Evolutionary conservation across 202 grass and related monocot genomes (phyloP).

Genomic region (Saccharum hybrid): DNA sequence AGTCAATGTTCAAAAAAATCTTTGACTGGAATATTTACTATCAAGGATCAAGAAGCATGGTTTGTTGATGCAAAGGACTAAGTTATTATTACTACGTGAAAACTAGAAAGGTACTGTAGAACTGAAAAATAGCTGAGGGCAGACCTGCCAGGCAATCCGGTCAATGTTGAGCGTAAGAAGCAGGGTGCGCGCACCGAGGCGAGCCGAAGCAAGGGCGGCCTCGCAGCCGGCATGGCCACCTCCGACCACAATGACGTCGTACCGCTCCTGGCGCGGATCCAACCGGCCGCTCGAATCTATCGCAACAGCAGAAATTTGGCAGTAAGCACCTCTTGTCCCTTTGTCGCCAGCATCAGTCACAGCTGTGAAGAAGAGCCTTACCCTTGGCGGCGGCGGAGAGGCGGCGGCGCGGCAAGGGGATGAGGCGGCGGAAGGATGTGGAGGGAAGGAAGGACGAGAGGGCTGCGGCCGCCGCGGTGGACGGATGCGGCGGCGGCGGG

Average conservation of each 20-base stretch:
- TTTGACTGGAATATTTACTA: neutral
- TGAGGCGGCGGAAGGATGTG: constrained; percentile 8
- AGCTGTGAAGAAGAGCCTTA: constrained; percentile 29
- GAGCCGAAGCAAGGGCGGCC: too few species aligned
- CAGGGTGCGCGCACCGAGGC: constrained; percentile 82
- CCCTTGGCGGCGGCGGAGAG: constrained; percentile 40
- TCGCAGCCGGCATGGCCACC: constrained; percentile 95
- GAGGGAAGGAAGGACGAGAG: constrained; percentile 44
- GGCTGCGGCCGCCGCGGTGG: constrained; percentile 27
- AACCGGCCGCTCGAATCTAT: constrained; percentile 41
- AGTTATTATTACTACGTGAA: neutral
- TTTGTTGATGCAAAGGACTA: neutral
- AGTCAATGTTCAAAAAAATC: neutral
- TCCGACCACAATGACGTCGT: constrained; percentile 95
- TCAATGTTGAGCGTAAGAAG: constrained; percentile 98
- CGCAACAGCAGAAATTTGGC: constrained; percentile 24
- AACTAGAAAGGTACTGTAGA: neutral
- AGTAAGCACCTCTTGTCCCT: neutral
- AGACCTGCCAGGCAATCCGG: constrained; percentile 97
- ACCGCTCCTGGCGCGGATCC: constrained; percentile 60
- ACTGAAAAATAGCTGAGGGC: neutral
- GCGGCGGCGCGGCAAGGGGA: constrained; percentile 22
- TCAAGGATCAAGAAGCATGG: neutral
- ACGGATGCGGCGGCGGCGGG: constrained; percentile 25
- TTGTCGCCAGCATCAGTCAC: neutral